Percentiles rank a stretch among this genome's conserved stretches.
Conservation (phyloP, 2,329 filamentous ascomycete species). For the Pseudocercospora macadamiae region DNA sequence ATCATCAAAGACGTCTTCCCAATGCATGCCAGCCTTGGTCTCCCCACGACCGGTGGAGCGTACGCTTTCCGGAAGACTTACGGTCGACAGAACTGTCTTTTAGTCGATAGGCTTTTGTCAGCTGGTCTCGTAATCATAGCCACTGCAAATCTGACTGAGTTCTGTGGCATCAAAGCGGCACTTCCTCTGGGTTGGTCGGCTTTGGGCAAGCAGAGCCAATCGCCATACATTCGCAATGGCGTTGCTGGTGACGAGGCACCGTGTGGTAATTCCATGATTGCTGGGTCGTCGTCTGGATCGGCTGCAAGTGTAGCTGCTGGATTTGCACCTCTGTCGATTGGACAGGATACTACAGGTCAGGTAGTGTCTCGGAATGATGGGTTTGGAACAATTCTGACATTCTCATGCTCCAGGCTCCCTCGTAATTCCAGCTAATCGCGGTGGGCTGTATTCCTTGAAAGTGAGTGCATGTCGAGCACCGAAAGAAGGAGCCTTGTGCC, state of each 20-base stretch:
- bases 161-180: not conserved
- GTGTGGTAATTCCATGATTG: not conserved
- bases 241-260: not conserved
- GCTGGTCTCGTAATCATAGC: not conserved
- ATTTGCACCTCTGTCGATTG: not conserved
- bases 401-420: not conserved
- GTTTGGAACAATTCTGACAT: not conserved
- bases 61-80: not conserved
- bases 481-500: not conserved
- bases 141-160: not conserved
- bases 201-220: not conserved
- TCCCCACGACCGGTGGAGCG: not conserved
- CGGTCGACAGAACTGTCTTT: not conserved
- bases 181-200: not conserved
- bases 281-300: not conserved
- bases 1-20: slow-evolving; percentile 1
- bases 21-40: not conserved
- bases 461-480: not conserved
- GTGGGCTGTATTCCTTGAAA: not conserved
- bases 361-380: not conserved
- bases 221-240: not conserved
- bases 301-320: not conserved
- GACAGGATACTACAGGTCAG: not conserved
- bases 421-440: not conserved
- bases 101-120: not conserved